Evolutionary conservation across 768 basidiomycete species (phyloP).

Genomic region (button mushroom (Agaricus bisporus)): DNA sequence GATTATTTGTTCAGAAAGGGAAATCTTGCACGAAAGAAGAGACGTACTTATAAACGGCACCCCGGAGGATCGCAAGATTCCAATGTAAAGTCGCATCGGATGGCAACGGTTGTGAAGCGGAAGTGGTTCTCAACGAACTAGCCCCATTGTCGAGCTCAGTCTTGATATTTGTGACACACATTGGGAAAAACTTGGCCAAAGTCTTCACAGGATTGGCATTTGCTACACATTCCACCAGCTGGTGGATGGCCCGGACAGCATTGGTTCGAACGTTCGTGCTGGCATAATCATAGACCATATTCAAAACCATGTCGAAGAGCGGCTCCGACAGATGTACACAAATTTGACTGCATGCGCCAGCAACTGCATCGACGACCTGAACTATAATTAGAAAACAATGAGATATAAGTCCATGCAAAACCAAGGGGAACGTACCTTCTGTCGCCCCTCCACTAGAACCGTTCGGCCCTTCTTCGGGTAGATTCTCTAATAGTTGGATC

Average conservation of each 20-base stretch:
- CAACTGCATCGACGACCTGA: slow-evolving; percentile 72
- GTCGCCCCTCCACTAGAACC: slow-evolving; percentile 56
- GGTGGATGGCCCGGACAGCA: slow-evolving; percentile 81
- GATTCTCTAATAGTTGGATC: slow-evolving; percentile 74
- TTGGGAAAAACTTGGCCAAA: slow-evolving; percentile 69
- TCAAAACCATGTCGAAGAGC: slow-evolving; percentile 73
- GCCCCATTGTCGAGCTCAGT: slow-evolving; percentile 83
- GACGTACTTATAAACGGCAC: slow-evolving; percentile 73
- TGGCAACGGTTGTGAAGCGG: slow-evolving; percentile 58
- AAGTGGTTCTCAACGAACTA: slow-evolving; percentile 66
- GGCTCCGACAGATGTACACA: slow-evolving; percentile 69
- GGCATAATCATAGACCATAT: slow-evolving; percentile 80
- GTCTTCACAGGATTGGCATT: slow-evolving; percentile 76
- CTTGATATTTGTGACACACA: slow-evolving; percentile 64
- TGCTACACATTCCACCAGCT: slow-evolving; percentile 80
- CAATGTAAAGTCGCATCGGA: slow-evolving; percentile 86
- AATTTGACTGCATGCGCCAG: slow-evolving; percentile 70
- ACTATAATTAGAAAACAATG: slow-evolving; percentile 30
- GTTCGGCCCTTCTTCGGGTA: slow-evolving; percentile 75
- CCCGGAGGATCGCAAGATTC: slow-evolving; percentile 74
- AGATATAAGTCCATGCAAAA: not conserved
- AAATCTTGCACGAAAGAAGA: slow-evolving; percentile 1
- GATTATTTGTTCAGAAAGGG: not conserved
- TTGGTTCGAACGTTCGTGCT: slow-evolving; percentile 78
- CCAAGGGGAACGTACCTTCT: slow-evolving; percentile 40